Evolutionary conservation across 371 early-diverging fungal genomes (phyloP), one percentile per base, ranked within the genome.

Genomic region (Mortierella sp.): DNA sequence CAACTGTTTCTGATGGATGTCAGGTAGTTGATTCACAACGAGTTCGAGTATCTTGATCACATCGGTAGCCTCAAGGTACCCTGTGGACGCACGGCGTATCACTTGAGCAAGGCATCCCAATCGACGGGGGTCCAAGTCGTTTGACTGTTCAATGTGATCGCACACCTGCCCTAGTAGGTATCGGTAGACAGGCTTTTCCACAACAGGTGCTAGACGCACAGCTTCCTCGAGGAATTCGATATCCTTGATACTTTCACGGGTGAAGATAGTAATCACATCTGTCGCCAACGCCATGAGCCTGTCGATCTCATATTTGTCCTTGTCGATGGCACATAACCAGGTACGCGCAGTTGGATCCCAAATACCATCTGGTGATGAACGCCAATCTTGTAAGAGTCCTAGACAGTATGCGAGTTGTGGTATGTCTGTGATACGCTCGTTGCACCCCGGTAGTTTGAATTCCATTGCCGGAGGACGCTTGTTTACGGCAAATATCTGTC

Each of bases 81-180:
- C 51, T 1, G 39, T 1, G 16, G 59, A 6, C 2, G 59, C 59
- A 16, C 29, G 1, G 27, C 39, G 50, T 17, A 40, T 28, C 8
- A 59, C 25, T 0, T 41, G 28, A 7, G 50, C 41, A 12, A 59
- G 50, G 16, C 59, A 49, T n/a, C 49, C 40, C 16, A 49, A n/a
- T n/a, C 2, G 21, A 24, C 4, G 19, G 1, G 25, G 9, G 17
- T 49, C 27, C 27, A 40, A 25, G 5, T 12, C 14, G 9, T 1
- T 1, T 3, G 27, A 37, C 8, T 2, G 6, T 17, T 41, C 28
- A 21, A 51, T 21, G 4, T 0, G 27, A n/a, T 27, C 22, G 0
- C 48, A 29, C 8, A 39, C 22, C 10, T 2, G 3, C 8, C 16
- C 14, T 8, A 59, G 25, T 1, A 59, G 50, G 3, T 17, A 13